Evolutionary conservation across 2,329 filamentous ascomycete species (phyloP).

Genomic region (Ophiocordyceps polyrhachis-furcata): DNA sequence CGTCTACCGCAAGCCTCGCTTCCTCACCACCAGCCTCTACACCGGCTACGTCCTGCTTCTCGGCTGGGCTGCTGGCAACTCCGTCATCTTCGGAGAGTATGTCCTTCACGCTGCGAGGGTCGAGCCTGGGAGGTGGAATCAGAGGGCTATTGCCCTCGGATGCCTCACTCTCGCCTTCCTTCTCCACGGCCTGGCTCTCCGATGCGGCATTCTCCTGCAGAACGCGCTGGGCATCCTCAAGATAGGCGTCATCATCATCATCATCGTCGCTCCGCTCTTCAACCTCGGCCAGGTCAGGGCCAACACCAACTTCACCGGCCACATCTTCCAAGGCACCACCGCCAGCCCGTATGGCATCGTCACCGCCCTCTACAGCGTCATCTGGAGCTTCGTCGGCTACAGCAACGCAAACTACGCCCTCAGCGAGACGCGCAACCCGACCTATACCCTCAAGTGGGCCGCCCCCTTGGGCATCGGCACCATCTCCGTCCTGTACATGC

Average conservation of each 20-base stretch:
- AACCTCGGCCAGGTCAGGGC: constrained; percentile 38
- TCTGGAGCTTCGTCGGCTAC: constrained; percentile 52
- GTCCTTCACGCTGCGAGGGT: constrained; percentile 45
- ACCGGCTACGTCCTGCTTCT: constrained; percentile 42
- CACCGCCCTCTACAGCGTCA: constrained; percentile 54
- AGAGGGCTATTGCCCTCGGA: constrained; percentile 45
- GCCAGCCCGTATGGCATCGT: constrained; percentile 47
- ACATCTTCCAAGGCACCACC: constrained; percentile 43
- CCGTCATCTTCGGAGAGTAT: constrained; percentile 52
- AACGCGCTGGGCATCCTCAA: constrained; percentile 49
- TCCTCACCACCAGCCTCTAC: constrained; percentile 42
- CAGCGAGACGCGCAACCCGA: constrained; percentile 46
- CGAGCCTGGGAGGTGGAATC: constrained; percentile 46
- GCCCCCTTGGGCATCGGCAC: constrained; percentile 39
- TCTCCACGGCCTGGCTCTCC: constrained; percentile 43
- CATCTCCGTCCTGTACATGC: constrained; percentile 44
- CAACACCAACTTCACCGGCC: constrained; percentile 42
- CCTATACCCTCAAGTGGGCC: constrained; percentile 45
- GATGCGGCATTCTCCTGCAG: constrained; percentile 49
- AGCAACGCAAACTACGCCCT: constrained; percentile 49
- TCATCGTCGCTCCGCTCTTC: constrained; percentile 42
- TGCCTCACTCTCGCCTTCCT: constrained; percentile 47
- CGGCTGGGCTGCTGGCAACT: constrained; percentile 48
- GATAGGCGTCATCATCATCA: constrained; percentile 44
- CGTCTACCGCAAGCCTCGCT: constrained; percentile 40